Evolutionary conservation across 2,329 filamentous ascomycete species (phyloP).

Genomic region (Clarireedia paspali): DNA sequence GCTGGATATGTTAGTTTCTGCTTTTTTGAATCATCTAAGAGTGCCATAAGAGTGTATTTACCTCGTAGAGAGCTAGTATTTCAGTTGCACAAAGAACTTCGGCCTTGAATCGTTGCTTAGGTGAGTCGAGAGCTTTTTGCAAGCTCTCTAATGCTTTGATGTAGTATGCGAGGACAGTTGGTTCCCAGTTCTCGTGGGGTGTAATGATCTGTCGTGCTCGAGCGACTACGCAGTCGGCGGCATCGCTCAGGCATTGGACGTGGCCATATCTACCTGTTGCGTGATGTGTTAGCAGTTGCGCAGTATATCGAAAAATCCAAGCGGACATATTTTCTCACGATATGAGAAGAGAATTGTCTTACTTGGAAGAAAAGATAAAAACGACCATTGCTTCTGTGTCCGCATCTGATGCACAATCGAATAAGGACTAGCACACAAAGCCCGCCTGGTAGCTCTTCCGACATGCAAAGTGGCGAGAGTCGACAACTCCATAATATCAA

Average conservation of each 20-base stretch:
- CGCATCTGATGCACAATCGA: slow-evolving; percentile 20
- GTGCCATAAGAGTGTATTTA: neutral
- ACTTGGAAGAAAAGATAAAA: slow-evolving; percentile 23
- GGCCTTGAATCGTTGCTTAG: slow-evolving; percentile 16
- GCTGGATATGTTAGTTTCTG: slow-evolving; percentile 18
- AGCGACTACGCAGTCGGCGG: slow-evolving; percentile 24
- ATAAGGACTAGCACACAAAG: slow-evolving; percentile 18
- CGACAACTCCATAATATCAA: slow-evolving; percentile 24
- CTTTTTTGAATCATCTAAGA: slow-evolving; percentile 5
- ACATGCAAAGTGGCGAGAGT: slow-evolving; percentile 24
- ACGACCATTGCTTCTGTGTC: slow-evolving; percentile 22
- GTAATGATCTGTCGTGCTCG: slow-evolving; percentile 22
- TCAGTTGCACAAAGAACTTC: slow-evolving; percentile 24
- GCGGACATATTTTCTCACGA: neutral
- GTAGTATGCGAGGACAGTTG: slow-evolving; percentile 17
- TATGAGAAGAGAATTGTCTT: neutral
- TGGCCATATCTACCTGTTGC: slow-evolving; percentile 17
- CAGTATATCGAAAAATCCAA: neutral
- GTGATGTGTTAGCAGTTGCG: neutral
- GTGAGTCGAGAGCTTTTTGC: slow-evolving; percentile 20
- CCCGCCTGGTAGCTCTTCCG: slow-evolving; percentile 20
- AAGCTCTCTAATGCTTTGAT: slow-evolving; percentile 19
- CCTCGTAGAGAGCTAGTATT: slow-evolving; percentile 22
- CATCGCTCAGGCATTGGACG: slow-evolving; percentile 21
- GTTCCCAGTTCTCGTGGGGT: slow-evolving; percentile 13